Base-by-base conservation (phyloP, 23 red algal species). In the Gracilaria domingensis region DNA sequence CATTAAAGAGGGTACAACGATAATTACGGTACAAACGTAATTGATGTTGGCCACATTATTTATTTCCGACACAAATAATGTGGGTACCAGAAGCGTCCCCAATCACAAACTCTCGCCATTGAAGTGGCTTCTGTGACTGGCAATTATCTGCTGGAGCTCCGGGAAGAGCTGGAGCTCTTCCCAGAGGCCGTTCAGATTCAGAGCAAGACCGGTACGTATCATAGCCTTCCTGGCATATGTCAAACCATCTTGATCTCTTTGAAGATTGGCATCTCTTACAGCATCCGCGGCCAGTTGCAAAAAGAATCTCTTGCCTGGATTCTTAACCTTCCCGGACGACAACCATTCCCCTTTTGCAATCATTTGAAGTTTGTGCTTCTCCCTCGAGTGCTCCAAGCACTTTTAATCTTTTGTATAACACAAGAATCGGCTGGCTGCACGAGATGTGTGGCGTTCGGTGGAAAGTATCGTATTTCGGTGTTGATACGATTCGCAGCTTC, bases 341-440 rank as follows among this genome's bases (percentile, higher is more conserved):
- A 11, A 45, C 42, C 42, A 45, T 45, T 45, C 42, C 11, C 42
- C 42, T 11, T 11, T 45, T 7, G 42, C 4, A 7, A 45, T 45
- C 42, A 45, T 45, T 45, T 11, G 4, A 4, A 45, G 4, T 11
- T 45, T 45, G 11, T 45, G 42, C 42, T 45, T 45, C 42, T 45
- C 42, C 42, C 42, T 18, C 62, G 62, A 28, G 62, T 36, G 62
- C 20, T 60, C 62, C 82, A 86, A 12, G 38, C 82, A 59, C 82
- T 71, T 47, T 89, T 89, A 26, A 89, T 89, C 45, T 79, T 59
- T 66, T 89, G 85, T 6, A 89, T 89, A 17, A 78, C 2, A 60
- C 79, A 89, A 28, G 70, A 79, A 61, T 89, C 85, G 7, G 61
- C 73, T 25, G 70, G 36, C 34, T 89, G 85, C 12, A 89, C 72